These are phyloP conservation scores for Globisporangium lucens DNA, from an alignment of 352 stramenopile genomes.

Conservation along the genomic window DNA sequence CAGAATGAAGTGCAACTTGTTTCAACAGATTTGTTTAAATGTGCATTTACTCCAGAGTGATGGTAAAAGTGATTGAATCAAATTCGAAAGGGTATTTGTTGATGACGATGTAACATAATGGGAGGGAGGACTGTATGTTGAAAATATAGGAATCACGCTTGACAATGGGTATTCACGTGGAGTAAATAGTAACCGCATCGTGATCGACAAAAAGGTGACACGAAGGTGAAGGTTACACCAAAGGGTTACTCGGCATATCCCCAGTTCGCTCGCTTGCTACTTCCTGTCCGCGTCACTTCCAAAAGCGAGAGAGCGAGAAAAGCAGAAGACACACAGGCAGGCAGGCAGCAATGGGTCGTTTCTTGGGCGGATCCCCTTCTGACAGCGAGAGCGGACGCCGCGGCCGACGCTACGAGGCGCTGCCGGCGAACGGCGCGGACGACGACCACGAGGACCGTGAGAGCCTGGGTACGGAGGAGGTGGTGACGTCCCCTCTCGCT, in stretches of 20 bases:
- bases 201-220: neutral
- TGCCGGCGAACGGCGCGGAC: conserved; percentile 42
- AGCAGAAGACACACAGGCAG: neutral
- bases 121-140: too few species aligned
- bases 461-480: conserved; percentile 23
- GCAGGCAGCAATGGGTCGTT: conserved; percentile 51
- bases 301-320: neutral
- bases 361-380: conserved; percentile 37
- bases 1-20: too few species aligned
- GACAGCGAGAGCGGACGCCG: conserved; percentile 30
- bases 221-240: neutral
- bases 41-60: too few species aligned
- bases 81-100: too few species aligned
- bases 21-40: too few species aligned
- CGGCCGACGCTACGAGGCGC: conserved; percentile 51
- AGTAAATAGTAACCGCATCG: neutral
- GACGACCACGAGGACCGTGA: conserved; percentile 19
- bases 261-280: neutral
- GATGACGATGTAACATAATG: too few species aligned
- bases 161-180: too few species aligned
- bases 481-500: conserved; percentile 2
- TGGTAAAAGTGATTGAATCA: too few species aligned
- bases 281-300: neutral
- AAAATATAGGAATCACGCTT: too few species aligned
- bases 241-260: neutral